Evolutionary conservation across 345 rosid species (phyloP), one percentile per base, ranked within the genome.

Genomic region (Hibiscus trionum): DNA sequence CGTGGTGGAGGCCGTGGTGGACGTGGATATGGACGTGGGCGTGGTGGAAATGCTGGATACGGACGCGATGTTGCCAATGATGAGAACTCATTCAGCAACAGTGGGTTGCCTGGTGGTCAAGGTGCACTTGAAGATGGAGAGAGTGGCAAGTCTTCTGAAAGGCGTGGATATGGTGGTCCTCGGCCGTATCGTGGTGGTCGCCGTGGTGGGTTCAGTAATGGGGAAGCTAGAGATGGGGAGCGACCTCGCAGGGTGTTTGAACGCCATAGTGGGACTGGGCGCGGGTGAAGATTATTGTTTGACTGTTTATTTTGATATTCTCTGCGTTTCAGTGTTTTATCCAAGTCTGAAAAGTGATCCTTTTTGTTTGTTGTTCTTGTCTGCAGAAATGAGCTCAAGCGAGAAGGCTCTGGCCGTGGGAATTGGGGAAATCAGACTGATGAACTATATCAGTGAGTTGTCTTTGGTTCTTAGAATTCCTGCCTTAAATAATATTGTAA

Each of bases 211-310:
- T 86, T 75, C 55, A 72, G 82, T 70, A 90, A 91, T 72, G 95
- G 90, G 15, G 97, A 90, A 75, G 86, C 26, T 63, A 87, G 82
- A 66, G 96, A 88, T 33, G 88, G 81, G 0, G 96, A 86, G 66
- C 91, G 87, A 26, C 85, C 92, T 17, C 79, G 85, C 1, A 86
- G 97, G 86, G 0, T 1, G 17, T 50, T 50, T 50, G 55, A 50
- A 31, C 95, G 99, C 16, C 97, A 31, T 75, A 95, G 97, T 52
- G 97, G 97, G 10, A 92, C 97, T 7, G 97, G 99, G 61, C 90
- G 89, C 2, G 92, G 99, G 99, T 92, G 62, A 73, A 88, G 0
- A 65, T 66, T 75, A 31, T 63, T 10, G 17, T 57, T 44, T 16
- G 12, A 27, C 17, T 61, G 21, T 17, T 33, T 2, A 8, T 2